These are phyloP conservation scores for Penicillium sp. DNA, from an alignment of 2,329 filamentous ascomycete genomes.

Conservation along the genomic window DNA sequence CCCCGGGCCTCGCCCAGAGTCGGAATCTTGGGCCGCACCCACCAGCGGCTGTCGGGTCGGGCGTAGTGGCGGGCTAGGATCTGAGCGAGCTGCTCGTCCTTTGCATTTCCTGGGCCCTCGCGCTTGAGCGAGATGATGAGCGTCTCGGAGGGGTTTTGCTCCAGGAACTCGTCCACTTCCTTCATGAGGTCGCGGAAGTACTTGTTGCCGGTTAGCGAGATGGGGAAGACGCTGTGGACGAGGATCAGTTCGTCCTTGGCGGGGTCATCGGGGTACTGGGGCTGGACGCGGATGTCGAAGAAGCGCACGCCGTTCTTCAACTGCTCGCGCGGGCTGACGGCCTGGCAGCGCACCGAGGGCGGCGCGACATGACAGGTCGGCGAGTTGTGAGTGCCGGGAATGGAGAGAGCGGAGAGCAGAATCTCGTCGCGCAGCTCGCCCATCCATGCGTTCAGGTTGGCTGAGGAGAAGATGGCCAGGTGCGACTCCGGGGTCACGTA, in stretches of 20 bases:
- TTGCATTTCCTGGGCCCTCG: constrained; percentile 79
- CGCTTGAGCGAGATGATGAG: constrained; percentile 87
- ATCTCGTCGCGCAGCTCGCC: constrained; percentile 67
- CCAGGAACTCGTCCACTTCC: constrained; percentile 73
- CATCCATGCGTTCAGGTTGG: constrained; percentile 79
- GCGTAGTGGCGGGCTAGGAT: constrained; percentile 75
- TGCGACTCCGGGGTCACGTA: constrained; percentile 60
- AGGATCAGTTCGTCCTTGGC: constrained; percentile 71
- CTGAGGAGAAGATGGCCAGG: constrained; percentile 68
- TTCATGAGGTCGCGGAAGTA: constrained; percentile 74
- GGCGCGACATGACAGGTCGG: constrained; percentile 82
- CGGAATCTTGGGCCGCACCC: constrained; percentile 74
- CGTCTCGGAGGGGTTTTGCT: constrained; percentile 75
- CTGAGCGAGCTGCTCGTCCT: constrained; percentile 74
- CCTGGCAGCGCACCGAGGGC: constrained; percentile 91
- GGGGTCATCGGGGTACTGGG: constrained; percentile 57
- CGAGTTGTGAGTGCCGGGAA: constrained; percentile 95
- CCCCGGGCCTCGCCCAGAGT: constrained; percentile 76
- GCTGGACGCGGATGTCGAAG: constrained; percentile 84
- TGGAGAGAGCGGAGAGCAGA: constrained; percentile 77
- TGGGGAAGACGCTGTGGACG: constrained; percentile 87
- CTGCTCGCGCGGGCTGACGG: constrained; percentile 73
- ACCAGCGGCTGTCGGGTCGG: constrained; percentile 65
- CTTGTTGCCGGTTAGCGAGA: constrained; percentile 79
- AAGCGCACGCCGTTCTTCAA: constrained; percentile 90